Evolutionary conservation across 2,329 filamentous ascomycete species (phyloP).

Genomic region (Penicillium brevicompactum): DNA sequence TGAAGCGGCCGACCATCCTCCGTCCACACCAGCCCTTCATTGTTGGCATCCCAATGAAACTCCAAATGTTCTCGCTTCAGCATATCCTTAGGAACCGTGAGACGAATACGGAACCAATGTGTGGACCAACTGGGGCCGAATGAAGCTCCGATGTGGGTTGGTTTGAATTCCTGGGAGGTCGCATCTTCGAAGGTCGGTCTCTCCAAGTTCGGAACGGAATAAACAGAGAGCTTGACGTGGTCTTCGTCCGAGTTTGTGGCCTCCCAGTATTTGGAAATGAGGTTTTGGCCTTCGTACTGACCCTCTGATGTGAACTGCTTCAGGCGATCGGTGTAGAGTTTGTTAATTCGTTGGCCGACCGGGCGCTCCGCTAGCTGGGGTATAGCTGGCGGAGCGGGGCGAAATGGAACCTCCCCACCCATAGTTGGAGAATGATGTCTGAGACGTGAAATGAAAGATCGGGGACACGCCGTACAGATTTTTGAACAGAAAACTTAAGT

Average conservation of each 20-base stretch:
- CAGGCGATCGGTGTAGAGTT: constrained; percentile 83
- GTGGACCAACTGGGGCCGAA: constrained; percentile 98
- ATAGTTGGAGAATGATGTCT: constrained; percentile 21
- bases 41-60: constrained; percentile 93
- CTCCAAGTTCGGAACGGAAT: constrained; percentile 75
- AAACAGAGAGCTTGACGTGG: constrained; percentile 81
- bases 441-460: no score
- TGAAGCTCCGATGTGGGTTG: constrained; percentile 71
- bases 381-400: constrained; percentile 41
- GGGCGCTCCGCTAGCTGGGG: constrained; percentile 55
- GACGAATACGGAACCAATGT: constrained; percentile 88
- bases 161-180: constrained; percentile 71
- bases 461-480: background rate
- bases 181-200: constrained; percentile 88
- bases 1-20: constrained; percentile 88
- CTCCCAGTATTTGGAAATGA: constrained; percentile 76
- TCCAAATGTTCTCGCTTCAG: constrained; percentile 79
- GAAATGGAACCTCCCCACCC: constrained; percentile 40
- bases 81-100: constrained; percentile 76
- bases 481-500: background rate
- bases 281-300: constrained; percentile 75
- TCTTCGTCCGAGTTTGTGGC: constrained; percentile 67
- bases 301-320: constrained; percentile 76
- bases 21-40: constrained; percentile 92
- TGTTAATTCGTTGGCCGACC: constrained; percentile 77